phyloP scores from a whole-genome alignment of 441 rosid genomes.

The Hura crepitans region DNA sequence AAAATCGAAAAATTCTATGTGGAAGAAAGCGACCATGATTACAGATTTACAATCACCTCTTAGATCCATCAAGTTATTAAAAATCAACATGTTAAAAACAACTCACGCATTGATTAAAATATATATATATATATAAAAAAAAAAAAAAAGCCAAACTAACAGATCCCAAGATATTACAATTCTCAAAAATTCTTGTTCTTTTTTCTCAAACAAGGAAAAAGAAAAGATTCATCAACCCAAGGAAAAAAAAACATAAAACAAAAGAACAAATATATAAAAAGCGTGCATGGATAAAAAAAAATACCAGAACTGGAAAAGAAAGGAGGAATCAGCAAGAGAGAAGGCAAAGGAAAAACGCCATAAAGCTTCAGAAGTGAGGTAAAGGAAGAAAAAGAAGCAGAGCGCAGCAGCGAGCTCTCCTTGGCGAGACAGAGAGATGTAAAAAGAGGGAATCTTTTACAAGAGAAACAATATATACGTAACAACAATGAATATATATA shows the following conservation, averaged over 20 bases:
- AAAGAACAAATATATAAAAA: not conserved
- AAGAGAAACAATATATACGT: not conserved
- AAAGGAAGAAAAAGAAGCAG: not conserved
- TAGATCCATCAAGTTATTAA: not conserved
- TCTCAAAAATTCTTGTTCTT: not conserved
- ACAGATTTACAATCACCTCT: not conserved
- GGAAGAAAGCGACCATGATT: not conserved
- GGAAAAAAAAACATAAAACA: not conserved
- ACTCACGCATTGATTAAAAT: not conserved
- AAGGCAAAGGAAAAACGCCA: conserved; percentile 15
- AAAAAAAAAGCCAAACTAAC: not conserved
- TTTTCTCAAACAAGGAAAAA: no score
- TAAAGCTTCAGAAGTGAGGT: conserved; percentile 10
- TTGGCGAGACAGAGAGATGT: not conserved
- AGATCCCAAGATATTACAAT: not conserved
- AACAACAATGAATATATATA: not conserved
- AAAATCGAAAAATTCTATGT: not conserved
- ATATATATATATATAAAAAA: no score
- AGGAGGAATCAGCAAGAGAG: conserved; percentile 17
- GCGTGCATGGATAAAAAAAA: no score
- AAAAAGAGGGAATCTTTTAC: not conserved
- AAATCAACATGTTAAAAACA: not conserved
- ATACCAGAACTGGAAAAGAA: conserved; percentile 15
- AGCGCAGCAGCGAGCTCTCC: conserved; percentile 12
- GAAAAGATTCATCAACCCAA: not conserved